Conservation (phyloP, 192 early-diverging fungal species). For the Coemansia reversa region DNA sequence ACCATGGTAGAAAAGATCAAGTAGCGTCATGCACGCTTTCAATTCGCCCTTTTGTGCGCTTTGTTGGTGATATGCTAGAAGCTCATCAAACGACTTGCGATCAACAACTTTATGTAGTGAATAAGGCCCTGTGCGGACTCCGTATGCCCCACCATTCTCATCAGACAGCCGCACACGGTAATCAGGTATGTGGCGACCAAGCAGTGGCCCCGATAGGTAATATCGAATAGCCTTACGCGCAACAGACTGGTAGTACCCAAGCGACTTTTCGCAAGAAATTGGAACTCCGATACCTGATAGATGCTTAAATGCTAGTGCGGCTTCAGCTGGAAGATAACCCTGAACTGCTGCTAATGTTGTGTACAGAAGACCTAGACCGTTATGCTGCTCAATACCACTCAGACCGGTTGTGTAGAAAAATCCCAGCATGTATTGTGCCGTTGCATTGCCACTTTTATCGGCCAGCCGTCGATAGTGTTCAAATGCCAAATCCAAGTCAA, state of each 20-base stretch:
- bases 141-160: slow-evolving; percentile 80
- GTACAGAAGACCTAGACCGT: slow-evolving; percentile 64
- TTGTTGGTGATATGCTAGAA: slow-evolving; percentile 71
- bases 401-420: slow-evolving; percentile 89
- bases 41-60: slow-evolving; percentile 57
- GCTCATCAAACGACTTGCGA: slow-evolving; percentile 65
- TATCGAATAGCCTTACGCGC: slow-evolving; percentile 74
- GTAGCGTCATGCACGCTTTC: slow-evolving; percentile 61
- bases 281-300: slow-evolving; percentile 77
- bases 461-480: slow-evolving; percentile 64
- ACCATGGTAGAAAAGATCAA: slow-evolving; percentile 82
- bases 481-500: slow-evolving; percentile 63
- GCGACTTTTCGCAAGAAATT: slow-evolving; percentile 73
- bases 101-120: slow-evolving; percentile 41
- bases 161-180: slow-evolving; percentile 71
- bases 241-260: slow-evolving; percentile 74
- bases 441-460: slow-evolving; percentile 67
- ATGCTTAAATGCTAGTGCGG: slow-evolving; percentile 84
- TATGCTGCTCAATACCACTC: slow-evolving; percentile 55
- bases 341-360: slow-evolving; percentile 79
- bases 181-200: slow-evolving; percentile 71
- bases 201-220: slow-evolving; percentile 75
- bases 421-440: slow-evolving; percentile 88
- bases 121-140: slow-evolving; percentile 67
- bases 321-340: slow-evolving; percentile 71